phyloP scores from a whole-genome alignment of 23 red algal genomes.

The Gracilaria domingensis region DNA sequence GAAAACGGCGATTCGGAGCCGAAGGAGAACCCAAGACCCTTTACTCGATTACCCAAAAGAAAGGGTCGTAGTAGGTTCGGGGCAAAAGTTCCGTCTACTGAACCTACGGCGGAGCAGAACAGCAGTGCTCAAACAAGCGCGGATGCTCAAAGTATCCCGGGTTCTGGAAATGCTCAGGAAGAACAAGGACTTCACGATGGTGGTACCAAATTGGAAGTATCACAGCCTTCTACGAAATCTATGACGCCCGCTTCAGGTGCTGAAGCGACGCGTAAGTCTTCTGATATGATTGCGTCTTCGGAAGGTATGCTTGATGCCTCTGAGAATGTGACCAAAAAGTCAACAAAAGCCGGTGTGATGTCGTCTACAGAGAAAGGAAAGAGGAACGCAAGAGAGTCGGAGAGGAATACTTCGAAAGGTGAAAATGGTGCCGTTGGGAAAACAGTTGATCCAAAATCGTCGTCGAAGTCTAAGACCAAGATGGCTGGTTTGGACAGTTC shows the following conservation, averaged over 20 bases:
- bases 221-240: not conserved
- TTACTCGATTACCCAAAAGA: conserved; percentile 14
- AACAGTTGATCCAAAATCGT: not conserved
- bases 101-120: not conserved
- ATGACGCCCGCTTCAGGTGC: not conserved
- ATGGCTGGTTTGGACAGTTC: not conserved
- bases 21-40: conserved; percentile 2
- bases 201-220: not conserved
- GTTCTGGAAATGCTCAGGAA: not conserved
- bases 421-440: not conserved
- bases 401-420: not conserved
- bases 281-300: not conserved
- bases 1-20: not conserved
- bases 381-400: not conserved
- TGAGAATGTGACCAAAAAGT: not conserved
- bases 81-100: not conserved
- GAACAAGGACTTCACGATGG: not conserved
- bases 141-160: not conserved
- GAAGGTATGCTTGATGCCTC: not conserved
- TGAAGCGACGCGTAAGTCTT: not conserved
- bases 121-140: not conserved
- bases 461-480: not conserved
- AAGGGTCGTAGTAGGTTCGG: conserved; percentile 19
- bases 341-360: not conserved
- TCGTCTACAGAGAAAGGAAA: not conserved